Percentiles rank a stretch among this genome's conserved stretches.
phyloP scores from a whole-genome alignment of 2,329 filamentous ascomycete species.

The Penicillium sp. region DNA sequence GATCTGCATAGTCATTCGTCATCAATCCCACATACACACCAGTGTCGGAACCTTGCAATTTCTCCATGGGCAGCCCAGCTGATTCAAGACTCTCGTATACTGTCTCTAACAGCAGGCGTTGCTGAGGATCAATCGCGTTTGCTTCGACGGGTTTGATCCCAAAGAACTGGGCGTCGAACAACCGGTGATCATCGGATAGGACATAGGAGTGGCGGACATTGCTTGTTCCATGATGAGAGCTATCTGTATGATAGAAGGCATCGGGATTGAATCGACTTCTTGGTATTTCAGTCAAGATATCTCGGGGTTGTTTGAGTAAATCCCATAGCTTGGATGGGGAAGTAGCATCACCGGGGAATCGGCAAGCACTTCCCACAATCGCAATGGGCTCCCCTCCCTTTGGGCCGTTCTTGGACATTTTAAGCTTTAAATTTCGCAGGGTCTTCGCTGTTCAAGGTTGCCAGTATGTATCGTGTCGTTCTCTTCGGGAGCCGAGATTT shows the following conservation, averaged over 20 bases:
- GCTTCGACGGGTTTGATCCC: slow-evolving; percentile 28
- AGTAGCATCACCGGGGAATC: slow-evolving; percentile 26
- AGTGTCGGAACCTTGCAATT: slow-evolving; percentile 25
- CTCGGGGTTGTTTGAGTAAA: slow-evolving; percentile 23
- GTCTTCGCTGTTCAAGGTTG: not conserved
- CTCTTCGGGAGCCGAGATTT: not conserved
- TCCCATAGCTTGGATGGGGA: slow-evolving; percentile 28
- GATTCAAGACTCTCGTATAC: slow-evolving; percentile 28
- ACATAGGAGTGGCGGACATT: slow-evolving; percentile 28
- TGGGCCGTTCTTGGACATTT: slow-evolving; percentile 16
- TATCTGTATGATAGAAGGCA: slow-evolving; percentile 25
- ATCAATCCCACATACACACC: slow-evolving; percentile 30
- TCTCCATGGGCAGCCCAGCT: slow-evolving; percentile 25
- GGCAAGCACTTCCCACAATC: slow-evolving; percentile 28
- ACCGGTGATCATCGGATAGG: slow-evolving; percentile 22
- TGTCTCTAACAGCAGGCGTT: slow-evolving; percentile 26
- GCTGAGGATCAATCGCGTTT: slow-evolving; percentile 33
- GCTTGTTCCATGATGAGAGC: slow-evolving; percentile 25
- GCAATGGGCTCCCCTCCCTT: slow-evolving; percentile 23
- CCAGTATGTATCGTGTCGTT: not conserved
- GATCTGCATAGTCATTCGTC: slow-evolving; percentile 28
- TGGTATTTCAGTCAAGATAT: slow-evolving; percentile 23
- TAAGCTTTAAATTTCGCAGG: not conserved
- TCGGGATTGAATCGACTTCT: slow-evolving; percentile 22
- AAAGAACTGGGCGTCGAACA: slow-evolving; percentile 30